Evolutionary conservation across 164 flowering plant species (phyloP), one percentile per base, ranked within the genome.

Genomic region (Dillenia turbinata): DNA sequence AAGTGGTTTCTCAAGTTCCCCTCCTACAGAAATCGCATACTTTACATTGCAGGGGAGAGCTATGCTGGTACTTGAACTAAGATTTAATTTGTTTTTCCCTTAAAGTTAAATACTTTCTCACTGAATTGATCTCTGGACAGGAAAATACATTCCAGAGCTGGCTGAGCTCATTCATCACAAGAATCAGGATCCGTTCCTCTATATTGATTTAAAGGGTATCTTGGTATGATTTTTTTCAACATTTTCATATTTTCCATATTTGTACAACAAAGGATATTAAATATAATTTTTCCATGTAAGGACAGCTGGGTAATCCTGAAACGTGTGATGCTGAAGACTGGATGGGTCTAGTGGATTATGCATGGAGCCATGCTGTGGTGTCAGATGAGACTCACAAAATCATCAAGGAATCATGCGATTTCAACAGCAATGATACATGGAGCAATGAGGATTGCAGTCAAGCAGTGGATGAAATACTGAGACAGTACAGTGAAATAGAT

Each of bases 331-430:
- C 75, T 43, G 85, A 88, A 12, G 96, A 91, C 69, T 86, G 88
- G 93, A 75, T 61, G 63, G 97, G 99, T 26, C 24, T 81, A 59
- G 85, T 86, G 78, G 97, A 89, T 69, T 95, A 88, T 69, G 95
- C 90, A n/a, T 95, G 96, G 99, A 92, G 96, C 76, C 99, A 89
- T 73, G 96, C 96, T 12, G 83, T 92, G 53, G 72, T 92, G 48
- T 92, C 97, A 1, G 99, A 95, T 64, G 92, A 87, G 72, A 89
- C 96, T 22, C 83, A 89, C 75, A 74, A 71, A 22, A 70, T 69
- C 9, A 86, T 91, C 10, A 48, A 17, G 43, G 49, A 74, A 33
- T 69, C 58, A 44, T 94, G 97, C n/a, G 79, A 94, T 70, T 94
- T 94, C 67, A 13, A 70, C 70, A 77, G 91, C 63, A 73, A 73